These are phyloP conservation scores for Kalmusia sp. DNA, from an alignment of 2,329 filamentous ascomycete species.

Conservation along the genomic window DNA sequence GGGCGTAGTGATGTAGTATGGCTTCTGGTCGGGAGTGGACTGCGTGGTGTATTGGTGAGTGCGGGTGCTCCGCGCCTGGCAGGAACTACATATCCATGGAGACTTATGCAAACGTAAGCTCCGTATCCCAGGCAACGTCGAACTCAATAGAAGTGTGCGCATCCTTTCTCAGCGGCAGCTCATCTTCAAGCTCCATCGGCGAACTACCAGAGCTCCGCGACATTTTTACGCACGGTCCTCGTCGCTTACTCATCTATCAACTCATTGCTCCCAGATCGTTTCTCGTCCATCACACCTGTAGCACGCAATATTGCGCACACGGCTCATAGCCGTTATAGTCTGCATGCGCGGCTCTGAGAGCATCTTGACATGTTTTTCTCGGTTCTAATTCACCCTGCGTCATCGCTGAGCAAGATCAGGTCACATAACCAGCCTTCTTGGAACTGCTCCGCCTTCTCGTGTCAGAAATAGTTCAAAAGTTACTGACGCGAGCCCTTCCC, in stretches of 20 bases:
- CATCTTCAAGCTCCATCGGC: too few relatives aligned
- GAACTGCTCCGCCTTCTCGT: too few relatives aligned
- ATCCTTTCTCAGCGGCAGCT: constrained; percentile 33
- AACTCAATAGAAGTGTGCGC: constrained; percentile 32
- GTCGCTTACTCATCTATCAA: neutral
- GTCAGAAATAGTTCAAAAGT: too few relatives aligned
- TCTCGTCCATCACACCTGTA: too few relatives aligned
- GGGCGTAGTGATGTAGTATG: constrained; percentile 93
- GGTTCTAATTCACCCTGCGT: too few relatives aligned
- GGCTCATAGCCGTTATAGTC: too few relatives aligned
- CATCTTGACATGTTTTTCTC: too few relatives aligned
- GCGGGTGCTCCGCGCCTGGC: constrained; percentile 22
- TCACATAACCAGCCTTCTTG: too few relatives aligned
- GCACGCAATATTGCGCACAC: too few relatives aligned
- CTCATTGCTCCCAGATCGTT: neutral
- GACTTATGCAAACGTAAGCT: constrained; percentile 20
- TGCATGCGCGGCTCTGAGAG: too few relatives aligned
- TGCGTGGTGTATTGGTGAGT: constrained; percentile 27
- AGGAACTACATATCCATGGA: constrained; percentile 34
- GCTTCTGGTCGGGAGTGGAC: constrained; percentile 63
- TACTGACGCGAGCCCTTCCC: too few relatives aligned
- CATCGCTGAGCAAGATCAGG: too few relatives aligned
- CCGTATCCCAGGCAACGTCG: constrained; percentile 25
- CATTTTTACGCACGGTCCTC: neutral
- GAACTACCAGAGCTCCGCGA: constrained; percentile 22